phyloP scores from a whole-genome alignment of 2,329 filamentous ascomycete species.

The Coleophoma eucalyptorum region DNA sequence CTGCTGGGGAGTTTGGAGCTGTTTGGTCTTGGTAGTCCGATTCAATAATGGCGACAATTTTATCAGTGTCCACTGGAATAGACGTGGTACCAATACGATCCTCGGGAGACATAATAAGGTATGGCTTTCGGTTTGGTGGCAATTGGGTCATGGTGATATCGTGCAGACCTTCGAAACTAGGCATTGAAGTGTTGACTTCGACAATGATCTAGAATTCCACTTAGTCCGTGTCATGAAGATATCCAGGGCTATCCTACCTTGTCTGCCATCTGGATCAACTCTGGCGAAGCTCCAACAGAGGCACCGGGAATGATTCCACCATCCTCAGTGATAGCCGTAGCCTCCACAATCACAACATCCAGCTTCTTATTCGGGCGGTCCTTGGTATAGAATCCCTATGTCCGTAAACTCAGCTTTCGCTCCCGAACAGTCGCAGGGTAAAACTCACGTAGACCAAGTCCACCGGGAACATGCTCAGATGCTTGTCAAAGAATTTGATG shows the following conservation, averaged over 20 bases:
- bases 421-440: neutral
- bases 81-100: constrained; percentile 81
- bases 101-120: constrained; percentile 79
- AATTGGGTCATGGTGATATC: constrained; percentile 89
- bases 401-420: constrained; percentile 6
- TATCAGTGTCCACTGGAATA: constrained; percentile 80
- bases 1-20: constrained; percentile 70
- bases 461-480: constrained; percentile 86
- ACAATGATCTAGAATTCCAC: constrained; percentile 62
- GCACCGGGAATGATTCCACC: constrained; percentile 86
- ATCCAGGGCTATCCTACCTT: constrained; percentile 45
- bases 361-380: constrained; percentile 67
- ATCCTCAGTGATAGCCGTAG: constrained; percentile 81
- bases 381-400: constrained; percentile 75
- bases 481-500: constrained; percentile 93
- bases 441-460: constrained; percentile 72
- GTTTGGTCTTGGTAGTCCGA: constrained; percentile 75
- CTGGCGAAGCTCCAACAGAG: constrained; percentile 79
- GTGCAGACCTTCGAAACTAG: constrained; percentile 83
- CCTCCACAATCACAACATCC: constrained; percentile 83
- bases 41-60: constrained; percentile 80
- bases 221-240: constrained; percentile 2
- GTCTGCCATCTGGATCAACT: constrained; percentile 86
- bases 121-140: constrained; percentile 77
- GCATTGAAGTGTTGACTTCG: constrained; percentile 84